Evolutionary conservation across 805 yeast genomes (phyloP).

Genomic region (Myxozyma neglecta): DNA sequence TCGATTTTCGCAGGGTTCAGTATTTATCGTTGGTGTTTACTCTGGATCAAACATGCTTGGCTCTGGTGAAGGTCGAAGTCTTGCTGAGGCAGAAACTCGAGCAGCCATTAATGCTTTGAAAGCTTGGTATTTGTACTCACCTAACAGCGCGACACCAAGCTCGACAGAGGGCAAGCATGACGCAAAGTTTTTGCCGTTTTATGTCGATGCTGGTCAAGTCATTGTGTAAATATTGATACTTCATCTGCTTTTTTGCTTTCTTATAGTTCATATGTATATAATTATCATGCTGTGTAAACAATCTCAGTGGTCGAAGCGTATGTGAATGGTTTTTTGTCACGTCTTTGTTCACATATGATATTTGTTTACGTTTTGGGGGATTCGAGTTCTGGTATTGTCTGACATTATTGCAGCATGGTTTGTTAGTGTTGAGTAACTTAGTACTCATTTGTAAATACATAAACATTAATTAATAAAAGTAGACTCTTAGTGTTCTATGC

Average conservation of each 20-base stretch:
- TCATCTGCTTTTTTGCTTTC: neutral
- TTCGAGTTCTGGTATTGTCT: neutral
- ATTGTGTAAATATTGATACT: slow-evolving; percentile 33
- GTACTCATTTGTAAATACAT: neutral
- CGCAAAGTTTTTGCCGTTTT: slow-evolving; percentile 29
- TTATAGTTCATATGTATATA: slow-evolving; percentile 12
- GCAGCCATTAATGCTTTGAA: slow-evolving; percentile 88
- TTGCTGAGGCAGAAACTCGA: slow-evolving; percentile 87
- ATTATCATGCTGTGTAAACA: neutral
- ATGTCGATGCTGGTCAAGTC: slow-evolving; percentile 39
- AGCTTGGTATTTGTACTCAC: slow-evolving; percentile 90
- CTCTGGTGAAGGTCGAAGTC: slow-evolving; percentile 89
- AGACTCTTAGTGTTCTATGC: too few species aligned
- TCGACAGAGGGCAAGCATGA: slow-evolving; percentile 41
- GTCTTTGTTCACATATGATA: too few species aligned
- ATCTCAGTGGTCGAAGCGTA: too few species aligned
- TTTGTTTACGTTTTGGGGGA: neutral
- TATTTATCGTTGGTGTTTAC: slow-evolving; percentile 88
- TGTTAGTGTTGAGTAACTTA: neutral
- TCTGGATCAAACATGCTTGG: slow-evolving; percentile 80
- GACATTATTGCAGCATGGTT: neutral
- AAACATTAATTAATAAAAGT: neutral
- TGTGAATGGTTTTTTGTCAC: too few species aligned
- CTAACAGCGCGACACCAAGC: slow-evolving; percentile 62
- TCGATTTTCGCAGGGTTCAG: slow-evolving; percentile 76